phyloP scores from a whole-genome alignment of 2,329 filamentous ascomycete species.

The Sphaerulina populicola region DNA sequence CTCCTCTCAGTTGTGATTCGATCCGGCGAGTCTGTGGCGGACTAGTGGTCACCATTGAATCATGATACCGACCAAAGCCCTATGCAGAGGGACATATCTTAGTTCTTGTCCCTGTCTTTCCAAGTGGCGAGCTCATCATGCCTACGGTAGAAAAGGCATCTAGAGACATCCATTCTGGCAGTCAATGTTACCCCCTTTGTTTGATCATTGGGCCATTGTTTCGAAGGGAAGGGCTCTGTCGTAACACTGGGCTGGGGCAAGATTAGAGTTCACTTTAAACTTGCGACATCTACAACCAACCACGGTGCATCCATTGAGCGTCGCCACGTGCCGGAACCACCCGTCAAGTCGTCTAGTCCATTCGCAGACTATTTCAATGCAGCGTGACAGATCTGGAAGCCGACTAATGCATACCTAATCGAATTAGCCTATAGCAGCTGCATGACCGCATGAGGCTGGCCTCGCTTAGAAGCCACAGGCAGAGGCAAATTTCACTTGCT shows the following conservation, averaged over 20 bases:
- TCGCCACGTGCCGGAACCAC: neutral
- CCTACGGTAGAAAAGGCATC: neutral
- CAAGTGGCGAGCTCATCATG: neutral
- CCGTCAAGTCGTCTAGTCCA: neutral
- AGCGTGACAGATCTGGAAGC: neutral
- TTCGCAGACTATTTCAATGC: neutral
- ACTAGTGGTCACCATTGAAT: neutral
- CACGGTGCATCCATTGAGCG: neutral
- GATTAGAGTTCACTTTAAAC: neutral
- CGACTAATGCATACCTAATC: neutral
- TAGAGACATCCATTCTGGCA: neutral
- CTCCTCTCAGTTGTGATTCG: neutral
- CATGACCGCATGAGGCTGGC: too few relatives aligned
- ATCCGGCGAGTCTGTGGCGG: slow-evolving; percentile 2
- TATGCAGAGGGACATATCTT: neutral
- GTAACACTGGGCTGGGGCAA: too few relatives aligned
- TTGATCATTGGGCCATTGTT: too few relatives aligned
- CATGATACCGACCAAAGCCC: neutral
- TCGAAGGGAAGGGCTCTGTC: too few relatives aligned
- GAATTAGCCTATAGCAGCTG: too few relatives aligned
- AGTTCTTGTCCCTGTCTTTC: neutral
- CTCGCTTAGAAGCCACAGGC: neutral
- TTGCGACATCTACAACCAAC: neutral
- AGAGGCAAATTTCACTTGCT: neutral
- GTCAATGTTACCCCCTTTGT: too few relatives aligned